A percentile compares a stretch with the other conserved stretches of the same genome.
phyloP scores from a whole-genome alignment of 176 grass and related monocot genomes.

The Carex myosuroides region DNA sequence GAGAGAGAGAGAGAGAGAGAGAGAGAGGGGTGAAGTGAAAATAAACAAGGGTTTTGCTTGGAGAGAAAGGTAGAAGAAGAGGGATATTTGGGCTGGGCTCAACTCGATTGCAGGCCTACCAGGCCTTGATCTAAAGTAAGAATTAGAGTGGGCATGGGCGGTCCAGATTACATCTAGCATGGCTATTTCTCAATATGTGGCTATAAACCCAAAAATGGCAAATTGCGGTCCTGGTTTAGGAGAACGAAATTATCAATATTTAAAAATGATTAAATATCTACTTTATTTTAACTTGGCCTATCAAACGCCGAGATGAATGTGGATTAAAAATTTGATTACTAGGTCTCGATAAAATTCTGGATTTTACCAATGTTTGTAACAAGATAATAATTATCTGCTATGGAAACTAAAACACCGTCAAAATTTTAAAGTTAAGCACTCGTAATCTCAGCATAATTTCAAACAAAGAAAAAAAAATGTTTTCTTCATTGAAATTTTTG shows the following conservation, averaged over 20 bases:
- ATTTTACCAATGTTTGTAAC: too few relatives aligned
- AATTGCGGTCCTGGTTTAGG: neutral
- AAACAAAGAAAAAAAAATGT: too few relatives aligned
- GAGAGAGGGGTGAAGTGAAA: neutral
- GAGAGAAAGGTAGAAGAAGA: constrained; percentile 31
- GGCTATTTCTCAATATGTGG: neutral
- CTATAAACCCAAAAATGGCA: neutral
- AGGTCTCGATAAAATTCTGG: too few relatives aligned
- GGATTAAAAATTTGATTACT: too few relatives aligned
- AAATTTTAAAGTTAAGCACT: too few relatives aligned
- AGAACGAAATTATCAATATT: neutral
- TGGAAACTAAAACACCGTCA: too few relatives aligned
- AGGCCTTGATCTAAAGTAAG: neutral
- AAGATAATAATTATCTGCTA: too few relatives aligned
- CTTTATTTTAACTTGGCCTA: too few relatives aligned
- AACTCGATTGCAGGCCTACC: neutral
- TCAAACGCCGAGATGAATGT: too few relatives aligned
- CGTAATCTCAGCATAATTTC: too few relatives aligned
- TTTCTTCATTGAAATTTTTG: too few relatives aligned
- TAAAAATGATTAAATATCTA: too few relatives aligned
- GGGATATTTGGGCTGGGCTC: neutral
- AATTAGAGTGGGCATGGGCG: neutral
- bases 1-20: neutral
- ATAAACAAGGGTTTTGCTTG: constrained; percentile 12
- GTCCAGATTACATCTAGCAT: neutral